Percentiles rank a stretch among this genome's conserved stretches.
Evolutionary conservation across 768 basidiomycete genomes (phyloP).

Genomic region (Xerocomellus chrysenteron): DNA sequence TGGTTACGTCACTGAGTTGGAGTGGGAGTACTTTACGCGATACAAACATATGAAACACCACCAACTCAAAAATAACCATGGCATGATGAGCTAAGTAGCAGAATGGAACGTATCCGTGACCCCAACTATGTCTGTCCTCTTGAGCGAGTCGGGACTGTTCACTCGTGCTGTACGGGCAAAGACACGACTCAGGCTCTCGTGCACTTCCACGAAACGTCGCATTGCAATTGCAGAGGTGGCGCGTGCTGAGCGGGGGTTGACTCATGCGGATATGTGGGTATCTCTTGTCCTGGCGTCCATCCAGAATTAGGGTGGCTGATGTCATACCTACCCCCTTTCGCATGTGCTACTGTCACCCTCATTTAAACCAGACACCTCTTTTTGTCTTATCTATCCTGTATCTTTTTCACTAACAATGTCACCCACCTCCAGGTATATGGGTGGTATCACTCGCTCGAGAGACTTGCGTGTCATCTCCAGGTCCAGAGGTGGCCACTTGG

Average conservation of each 20-base stretch:
- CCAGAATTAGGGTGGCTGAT: constrained; percentile 17
- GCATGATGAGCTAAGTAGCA: too few relatives aligned
- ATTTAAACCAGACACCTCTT: constrained; percentile 5
- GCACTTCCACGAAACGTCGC: too few relatives aligned
- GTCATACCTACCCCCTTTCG: constrained; percentile 15
- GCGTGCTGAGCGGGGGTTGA: neutral
- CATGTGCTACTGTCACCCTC: neutral
- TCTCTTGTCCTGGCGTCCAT: neutral
- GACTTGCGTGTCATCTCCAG: constrained; percentile 38
- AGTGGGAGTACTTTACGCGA: constrained; percentile 1
- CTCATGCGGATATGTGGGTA: neutral
- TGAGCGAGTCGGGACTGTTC: neutral
- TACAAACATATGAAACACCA: neutral
- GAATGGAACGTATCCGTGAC: neutral
- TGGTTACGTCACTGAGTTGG: neutral
- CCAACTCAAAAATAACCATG: neutral
- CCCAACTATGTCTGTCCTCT: neutral
- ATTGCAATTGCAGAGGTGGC: neutral
- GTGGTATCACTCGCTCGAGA: constrained; percentile 40
- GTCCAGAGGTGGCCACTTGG: constrained; percentile 36
- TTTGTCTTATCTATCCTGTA: neutral
- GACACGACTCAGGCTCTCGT: neutral
- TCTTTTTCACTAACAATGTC: constrained; percentile 13
- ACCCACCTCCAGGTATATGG: constrained; percentile 33
- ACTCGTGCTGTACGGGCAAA: neutral